Conservation (phyloP, 129 eudicot species). For the Artemisia tridentata region DNA sequence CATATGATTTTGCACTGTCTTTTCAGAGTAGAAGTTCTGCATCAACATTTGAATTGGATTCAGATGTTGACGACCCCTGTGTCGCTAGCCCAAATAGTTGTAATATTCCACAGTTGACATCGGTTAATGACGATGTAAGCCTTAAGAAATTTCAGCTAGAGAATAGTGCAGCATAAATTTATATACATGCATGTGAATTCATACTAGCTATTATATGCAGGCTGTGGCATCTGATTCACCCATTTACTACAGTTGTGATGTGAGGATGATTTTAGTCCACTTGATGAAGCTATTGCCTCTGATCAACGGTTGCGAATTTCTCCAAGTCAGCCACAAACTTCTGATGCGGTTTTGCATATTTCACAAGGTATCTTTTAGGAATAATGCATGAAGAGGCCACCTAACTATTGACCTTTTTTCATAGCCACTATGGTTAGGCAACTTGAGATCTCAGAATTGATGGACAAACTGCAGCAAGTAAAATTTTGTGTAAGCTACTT, state of each 20-base stretch:
- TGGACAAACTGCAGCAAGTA: slow-evolving; percentile 55
- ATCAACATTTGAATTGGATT: slow-evolving; percentile 44
- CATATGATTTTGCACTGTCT: slow-evolving; percentile 1
- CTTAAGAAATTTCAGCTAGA: neutral
- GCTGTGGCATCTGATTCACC: slow-evolving; percentile 49
- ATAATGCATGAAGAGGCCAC: too few relatives aligned
- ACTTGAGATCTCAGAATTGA: slow-evolving; percentile 52
- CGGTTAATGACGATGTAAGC: slow-evolving; percentile 57
- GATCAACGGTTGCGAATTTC: slow-evolving; percentile 29
- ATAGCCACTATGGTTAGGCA: slow-evolving; percentile 55
- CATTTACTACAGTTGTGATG: slow-evolving; percentile 56
- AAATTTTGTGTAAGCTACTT: slow-evolving; percentile 54
- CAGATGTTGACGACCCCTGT: slow-evolving; percentile 53
- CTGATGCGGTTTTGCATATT: slow-evolving; percentile 23
- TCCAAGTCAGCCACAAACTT: slow-evolving; percentile 29
- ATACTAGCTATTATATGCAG: slow-evolving; percentile 37
- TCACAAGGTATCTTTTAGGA: slow-evolving; percentile 39
- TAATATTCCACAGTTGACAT: slow-evolving; percentile 36
- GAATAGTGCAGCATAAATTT: neutral
- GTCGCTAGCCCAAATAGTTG: slow-evolving; percentile 41
- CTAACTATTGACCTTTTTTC: too few relatives aligned
- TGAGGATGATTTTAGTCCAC: slow-evolving; percentile 48
- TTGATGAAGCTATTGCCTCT: slow-evolving; percentile 24
- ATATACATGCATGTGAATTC: neutral
- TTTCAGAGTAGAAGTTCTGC: slow-evolving; percentile 57